Evolutionary conservation across 2,329 filamentous ascomycete genomes (phyloP).

Genomic region (Colletotrichum sp.): DNA sequence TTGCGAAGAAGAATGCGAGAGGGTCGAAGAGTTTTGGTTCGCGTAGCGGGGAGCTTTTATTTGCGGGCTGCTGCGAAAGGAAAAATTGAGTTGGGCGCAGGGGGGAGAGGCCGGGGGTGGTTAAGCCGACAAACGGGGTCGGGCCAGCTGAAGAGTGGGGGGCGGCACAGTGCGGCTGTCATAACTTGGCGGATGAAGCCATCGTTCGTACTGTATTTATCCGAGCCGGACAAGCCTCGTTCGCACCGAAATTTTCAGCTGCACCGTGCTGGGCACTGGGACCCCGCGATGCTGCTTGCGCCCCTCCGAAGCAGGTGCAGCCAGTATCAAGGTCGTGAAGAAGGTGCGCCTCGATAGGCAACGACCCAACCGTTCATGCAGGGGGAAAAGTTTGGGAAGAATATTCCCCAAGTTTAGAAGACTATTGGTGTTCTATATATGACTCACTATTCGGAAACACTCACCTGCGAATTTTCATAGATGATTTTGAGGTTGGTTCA

Average conservation of each 20-base stretch:
- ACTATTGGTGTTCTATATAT: neutral
- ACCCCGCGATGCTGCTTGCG: neutral
- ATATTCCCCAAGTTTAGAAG: rapidly evolving
- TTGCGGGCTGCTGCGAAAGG: neutral
- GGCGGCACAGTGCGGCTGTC: neutral
- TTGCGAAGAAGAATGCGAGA: conserved; percentile 30
- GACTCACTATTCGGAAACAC: neutral
- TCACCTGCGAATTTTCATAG: rapidly evolving
- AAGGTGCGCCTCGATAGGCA: neutral
- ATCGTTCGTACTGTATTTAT: conserved; percentile 4
- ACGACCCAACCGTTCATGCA: rapidly evolving
- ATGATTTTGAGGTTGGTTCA: neutral
- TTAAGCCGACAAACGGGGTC: conserved; percentile 3
- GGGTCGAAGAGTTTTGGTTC: conserved; percentile 27
- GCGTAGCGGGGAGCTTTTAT: conserved; percentile 28
- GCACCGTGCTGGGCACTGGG: neutral
- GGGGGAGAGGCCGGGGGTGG: neutral
- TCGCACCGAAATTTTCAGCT: neutral
- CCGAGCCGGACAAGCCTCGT: neutral
- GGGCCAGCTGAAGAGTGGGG: neutral
- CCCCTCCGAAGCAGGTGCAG: neutral
- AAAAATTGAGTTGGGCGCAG: conserved; percentile 16
- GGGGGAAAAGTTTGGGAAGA: rapidly evolving
- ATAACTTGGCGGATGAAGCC: neutral
- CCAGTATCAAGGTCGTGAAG: neutral